Conservation (phyloP, 176 grass and related monocot genomes). For the Eragrostis nindensis region DNA sequence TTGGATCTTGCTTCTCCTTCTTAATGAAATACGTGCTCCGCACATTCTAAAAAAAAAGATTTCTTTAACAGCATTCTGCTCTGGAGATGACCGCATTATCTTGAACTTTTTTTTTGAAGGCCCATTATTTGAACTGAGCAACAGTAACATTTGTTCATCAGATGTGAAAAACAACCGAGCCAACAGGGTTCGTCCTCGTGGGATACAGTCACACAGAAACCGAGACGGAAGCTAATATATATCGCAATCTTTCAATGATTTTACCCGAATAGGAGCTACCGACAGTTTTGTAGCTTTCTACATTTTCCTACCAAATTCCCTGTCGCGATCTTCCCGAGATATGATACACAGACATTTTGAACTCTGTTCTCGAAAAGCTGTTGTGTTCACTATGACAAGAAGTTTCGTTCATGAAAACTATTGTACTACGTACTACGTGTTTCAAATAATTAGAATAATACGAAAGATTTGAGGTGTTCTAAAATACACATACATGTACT, state of each 20-base stretch:
- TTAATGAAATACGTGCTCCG: too few relatives aligned
- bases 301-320: background rate
- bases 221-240: background rate
- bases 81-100: too few relatives aligned
- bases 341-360: background rate
- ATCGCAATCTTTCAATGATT: background rate
- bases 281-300: conserved; percentile 12
- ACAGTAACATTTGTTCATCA: background rate
- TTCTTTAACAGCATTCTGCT: too few relatives aligned
- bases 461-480: background rate
- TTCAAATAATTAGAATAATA: conserved; percentile 20
- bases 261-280: conserved; percentile 14
- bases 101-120: too few relatives aligned
- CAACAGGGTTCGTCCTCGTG: background rate
- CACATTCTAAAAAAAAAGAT: too few relatives aligned
- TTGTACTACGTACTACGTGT: background rate
- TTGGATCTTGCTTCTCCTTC: too few relatives aligned
- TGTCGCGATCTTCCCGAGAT: conserved; percentile 2
- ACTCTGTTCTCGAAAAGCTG: background rate
- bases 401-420: conserved; percentile 17
- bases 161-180: background rate
- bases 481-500: background rate
- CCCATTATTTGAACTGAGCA: too few relatives aligned
- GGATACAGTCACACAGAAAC: too few relatives aligned
- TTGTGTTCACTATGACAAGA: background rate